Base-by-base conservation (phyloP, 805 yeast species). In the Starmerella stellata region DNA sequence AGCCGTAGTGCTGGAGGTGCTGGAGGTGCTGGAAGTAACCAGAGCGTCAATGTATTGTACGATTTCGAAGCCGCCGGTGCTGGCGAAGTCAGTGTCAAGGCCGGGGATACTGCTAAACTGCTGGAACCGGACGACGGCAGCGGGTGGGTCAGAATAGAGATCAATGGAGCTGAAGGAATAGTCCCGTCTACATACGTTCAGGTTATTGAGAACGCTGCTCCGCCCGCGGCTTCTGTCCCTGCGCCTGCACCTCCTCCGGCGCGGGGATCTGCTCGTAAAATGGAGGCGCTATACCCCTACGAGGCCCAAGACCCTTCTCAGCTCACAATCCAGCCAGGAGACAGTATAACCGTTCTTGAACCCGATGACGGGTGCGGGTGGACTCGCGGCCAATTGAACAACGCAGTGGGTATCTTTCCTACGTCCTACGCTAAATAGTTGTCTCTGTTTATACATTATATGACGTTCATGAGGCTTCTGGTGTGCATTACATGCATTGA, bases 321-420 rank as follows among this genome's bases (percentile, higher is more conserved):
- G 57, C 56, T 90, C 41, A 66, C 70, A 17, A 70, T 90, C 17
- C 50, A 47, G 5, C 75, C 69, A 0, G 95, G 94, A 2, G 95
- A 87, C 44, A 65, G 64, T 39, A 70, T 90, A 16, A 65, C 68
- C 9, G 67, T 90, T 11, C 51, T 78, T 1, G 64, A 62, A 31
- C 74, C 68, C 21, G 80, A 74, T 37, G 78, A 76, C 38, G 85
- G 82, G 8, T 68, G 69, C 30, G 98, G 98, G 0, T 90, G 99
- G 99, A 85, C 95, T 2, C 78, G 75, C 48, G 96, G 95, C 11
- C 87, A 79, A 53, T 42, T 77, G 5, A 63, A 72, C 45, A 90
- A 87, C 0, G 46, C 44, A 5, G 62, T 60, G 16, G 93, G 93
- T 1, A 54, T 78, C 39, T 75, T 80, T 57, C 96, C 96, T 4